Evolutionary conservation across 2,329 filamentous ascomycete species (phyloP), one percentile per base, ranked within the genome.

Genomic region (Arthrobotrys conoides): DNA sequence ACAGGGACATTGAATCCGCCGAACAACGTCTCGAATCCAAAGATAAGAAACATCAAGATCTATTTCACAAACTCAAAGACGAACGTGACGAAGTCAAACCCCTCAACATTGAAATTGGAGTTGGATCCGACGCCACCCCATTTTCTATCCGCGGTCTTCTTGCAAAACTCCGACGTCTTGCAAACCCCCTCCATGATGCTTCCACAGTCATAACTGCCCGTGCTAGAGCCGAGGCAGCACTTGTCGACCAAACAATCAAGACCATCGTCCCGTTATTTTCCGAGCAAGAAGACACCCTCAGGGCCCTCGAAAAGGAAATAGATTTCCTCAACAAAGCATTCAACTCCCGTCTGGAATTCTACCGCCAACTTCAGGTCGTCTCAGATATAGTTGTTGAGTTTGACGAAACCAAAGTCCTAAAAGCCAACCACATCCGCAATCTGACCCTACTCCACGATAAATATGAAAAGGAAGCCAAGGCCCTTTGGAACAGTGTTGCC

Each of bases 271-370:
- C 84, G 3, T 86, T 90, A 51, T 84, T 86, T 44, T 84, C 84
- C 1, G 85, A 86, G 20, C 89, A 91, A 82, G 84, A 84, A 3
- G 90, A 90, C 81, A 84, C 84, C 16, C 83, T 88, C 2, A 83
- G 83, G 3, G 86, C 84, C 9, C 82, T 91, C 6, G 63, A 78
- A 27, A 78, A 78, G 53, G 75, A 78, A 24, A 69, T 64, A 5
- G 22, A 18, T 5, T 78, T 78, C 48, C 53, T 78, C 1, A 51
- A 38, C 30, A 87, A 87, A 16, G 90, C 91, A 0, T 94, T 97
- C 90, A 98, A 98, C 82, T 87, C 90, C 44, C 91, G 96, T 14
- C 85, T 97, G 0, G 93, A 96, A 72, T 98, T 94, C 83, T 98
- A 98, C 83, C 90, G 91, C 4, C 94, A 97, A 82, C 87, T 98